Conservation (phyloP, 192 early-diverging fungal species). For the Podila epicladia region DNA sequence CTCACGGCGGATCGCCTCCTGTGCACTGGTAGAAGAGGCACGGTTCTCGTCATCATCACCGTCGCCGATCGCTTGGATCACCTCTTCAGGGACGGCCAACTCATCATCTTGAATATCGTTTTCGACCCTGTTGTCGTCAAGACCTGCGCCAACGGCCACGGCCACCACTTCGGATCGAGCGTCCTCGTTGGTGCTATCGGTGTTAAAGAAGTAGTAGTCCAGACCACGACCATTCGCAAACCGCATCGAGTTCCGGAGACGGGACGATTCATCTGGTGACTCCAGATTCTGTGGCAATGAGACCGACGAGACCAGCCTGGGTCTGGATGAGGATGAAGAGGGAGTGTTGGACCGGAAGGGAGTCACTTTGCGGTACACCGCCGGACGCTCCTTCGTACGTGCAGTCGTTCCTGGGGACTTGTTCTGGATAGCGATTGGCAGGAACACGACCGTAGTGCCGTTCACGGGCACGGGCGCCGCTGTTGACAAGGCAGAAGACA, state of each 20-base stretch:
- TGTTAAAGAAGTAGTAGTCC: not conserved
- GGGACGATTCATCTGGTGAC: not conserved
- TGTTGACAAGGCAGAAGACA: not conserved
- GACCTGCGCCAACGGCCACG: not conserved
- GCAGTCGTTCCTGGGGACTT: not conserved
- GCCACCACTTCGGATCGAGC: not conserved
- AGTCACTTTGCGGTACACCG: slow-evolving; percentile 11
- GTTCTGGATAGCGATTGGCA: not conserved
- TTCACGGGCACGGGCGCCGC: not conserved
- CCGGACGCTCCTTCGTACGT: not conserved
- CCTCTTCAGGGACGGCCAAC: not conserved
- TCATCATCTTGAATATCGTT: not conserved
- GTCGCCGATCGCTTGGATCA: not conserved
- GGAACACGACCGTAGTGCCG: not conserved
- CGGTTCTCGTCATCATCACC: not conserved
- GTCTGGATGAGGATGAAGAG: slow-evolving; percentile 2
- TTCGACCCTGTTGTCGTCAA: not conserved
- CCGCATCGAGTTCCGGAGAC: slow-evolving; percentile 15
- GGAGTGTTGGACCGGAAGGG: slow-evolving; percentile 21
- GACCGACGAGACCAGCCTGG: not conserved
- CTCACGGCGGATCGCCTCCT: not conserved
- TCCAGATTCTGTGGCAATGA: not conserved
- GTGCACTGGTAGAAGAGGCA: not conserved
- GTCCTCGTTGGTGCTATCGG: not conserved
- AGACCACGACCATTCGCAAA: slow-evolving; percentile 16